These are phyloP conservation scores for Aspergillus sp. DNA, from an alignment of 2,329 filamentous ascomycete species.

Conservation along the genomic window DNA sequence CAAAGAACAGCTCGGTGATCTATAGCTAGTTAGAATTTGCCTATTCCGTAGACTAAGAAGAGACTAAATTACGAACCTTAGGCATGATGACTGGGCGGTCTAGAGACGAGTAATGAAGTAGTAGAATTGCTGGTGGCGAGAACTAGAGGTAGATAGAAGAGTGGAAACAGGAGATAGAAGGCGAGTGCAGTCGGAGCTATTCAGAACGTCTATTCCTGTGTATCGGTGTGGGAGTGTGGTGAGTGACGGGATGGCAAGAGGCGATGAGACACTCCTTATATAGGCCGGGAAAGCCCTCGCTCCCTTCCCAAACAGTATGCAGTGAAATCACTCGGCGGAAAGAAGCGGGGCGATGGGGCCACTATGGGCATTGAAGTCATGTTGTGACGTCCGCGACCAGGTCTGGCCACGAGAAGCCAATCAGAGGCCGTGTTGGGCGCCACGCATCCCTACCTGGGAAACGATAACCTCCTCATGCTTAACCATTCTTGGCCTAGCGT, in stretches of 20 bases:
- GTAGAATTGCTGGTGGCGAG: too few relatives aligned
- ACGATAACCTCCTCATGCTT: not conserved
- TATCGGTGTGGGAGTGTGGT: not conserved
- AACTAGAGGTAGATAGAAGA: not conserved
- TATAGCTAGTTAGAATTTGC: conserved; percentile 17
- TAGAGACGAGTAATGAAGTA: not conserved
- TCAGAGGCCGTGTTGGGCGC: not conserved
- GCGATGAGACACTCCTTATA: too few relatives aligned
- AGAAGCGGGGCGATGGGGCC: conserved; percentile 1
- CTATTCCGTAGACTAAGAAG: not conserved
- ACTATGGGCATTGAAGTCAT: conserved; percentile 10
- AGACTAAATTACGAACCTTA: conserved; percentile 21
- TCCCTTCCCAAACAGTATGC: not conserved
- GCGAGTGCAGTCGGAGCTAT: too few relatives aligned
- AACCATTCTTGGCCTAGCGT: too few relatives aligned
- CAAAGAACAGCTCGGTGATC: conserved; percentile 66
- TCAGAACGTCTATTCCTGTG: too few relatives aligned
- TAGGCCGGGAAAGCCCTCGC: not conserved
- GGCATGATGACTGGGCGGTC: conserved; percentile 20
- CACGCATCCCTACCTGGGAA: not conserved
- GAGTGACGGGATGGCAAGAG: not conserved
- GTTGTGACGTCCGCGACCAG: conserved; percentile 12
- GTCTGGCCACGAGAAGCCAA: not conserved
- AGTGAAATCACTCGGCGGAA: not conserved
- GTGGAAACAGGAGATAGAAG: not conserved